These are phyloP conservation scores for Erysimum cheiri DNA, from an alignment of 441 rosid species.

Conservation along the genomic window DNA sequence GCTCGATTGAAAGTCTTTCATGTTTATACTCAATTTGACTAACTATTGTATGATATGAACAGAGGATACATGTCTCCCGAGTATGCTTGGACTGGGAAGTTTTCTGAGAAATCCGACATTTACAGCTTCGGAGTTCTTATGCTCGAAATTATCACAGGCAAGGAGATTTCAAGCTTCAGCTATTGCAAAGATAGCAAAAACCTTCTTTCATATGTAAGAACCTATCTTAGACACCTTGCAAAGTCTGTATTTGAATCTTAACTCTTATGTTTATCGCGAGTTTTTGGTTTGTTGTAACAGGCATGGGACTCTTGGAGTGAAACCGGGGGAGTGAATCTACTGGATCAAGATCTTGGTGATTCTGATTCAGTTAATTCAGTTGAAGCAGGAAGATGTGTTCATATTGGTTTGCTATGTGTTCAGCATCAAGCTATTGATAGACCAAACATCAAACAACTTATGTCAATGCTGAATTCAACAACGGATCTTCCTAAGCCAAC, in stretches of 20 bases:
- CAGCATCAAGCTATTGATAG: constrained; percentile 52
- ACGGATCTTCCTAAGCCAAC: constrained; percentile 36
- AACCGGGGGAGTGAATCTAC: constrained; percentile 37
- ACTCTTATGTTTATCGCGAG: background rate
- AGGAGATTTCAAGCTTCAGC: constrained; percentile 31
- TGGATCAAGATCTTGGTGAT: constrained; percentile 37
- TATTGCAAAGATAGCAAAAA: constrained; percentile 47
- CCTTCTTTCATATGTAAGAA: constrained; percentile 55
- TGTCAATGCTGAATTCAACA: constrained; percentile 50
- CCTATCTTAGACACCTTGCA: background rate
- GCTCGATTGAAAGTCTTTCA: background rate
- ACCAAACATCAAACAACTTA: constrained; percentile 45
- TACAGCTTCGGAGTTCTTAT: constrained; percentile 59
- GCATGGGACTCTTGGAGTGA: constrained; percentile 55
- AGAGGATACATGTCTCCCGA: constrained; percentile 28
- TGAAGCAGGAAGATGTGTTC: constrained; percentile 49
- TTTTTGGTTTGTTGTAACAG: constrained; percentile 14
- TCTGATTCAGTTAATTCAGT: constrained; percentile 2
- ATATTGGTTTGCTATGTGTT: constrained; percentile 49
- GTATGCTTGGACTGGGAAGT: constrained; percentile 18
- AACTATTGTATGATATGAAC: background rate
- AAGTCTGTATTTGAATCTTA: background rate
- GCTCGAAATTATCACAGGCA: constrained; percentile 51
- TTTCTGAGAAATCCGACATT: constrained; percentile 60
- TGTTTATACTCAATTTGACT: background rate